Conservation (phyloP, 140 eudicot species). For the Cichorium intybus region DNA sequence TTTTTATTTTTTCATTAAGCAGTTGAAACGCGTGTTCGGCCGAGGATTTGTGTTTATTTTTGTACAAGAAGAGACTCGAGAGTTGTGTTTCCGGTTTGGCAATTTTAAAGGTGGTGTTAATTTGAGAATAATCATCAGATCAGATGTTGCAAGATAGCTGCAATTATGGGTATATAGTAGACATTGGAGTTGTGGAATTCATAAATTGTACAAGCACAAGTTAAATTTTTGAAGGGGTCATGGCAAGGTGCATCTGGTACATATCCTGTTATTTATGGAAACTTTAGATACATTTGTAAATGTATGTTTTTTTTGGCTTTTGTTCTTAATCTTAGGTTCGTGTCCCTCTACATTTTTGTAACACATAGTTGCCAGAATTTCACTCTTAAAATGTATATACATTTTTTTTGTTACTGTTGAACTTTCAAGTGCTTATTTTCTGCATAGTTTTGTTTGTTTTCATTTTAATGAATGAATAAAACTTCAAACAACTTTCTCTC, state of each 20-base stretch:
- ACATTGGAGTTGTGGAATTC: slow-evolving; percentile 13
- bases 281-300: slow-evolving; percentile 41
- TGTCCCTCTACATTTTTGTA: slow-evolving; percentile 39
- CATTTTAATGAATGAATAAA: too few relatives aligned
- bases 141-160: slow-evolving; percentile 16
- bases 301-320: slow-evolving; percentile 27
- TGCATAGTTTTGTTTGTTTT: neutral
- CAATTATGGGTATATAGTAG: slow-evolving; percentile 26
- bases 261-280: slow-evolving; percentile 32
- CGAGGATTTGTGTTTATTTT: slow-evolving; percentile 18
- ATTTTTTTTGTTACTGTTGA: slow-evolving; percentile 3
- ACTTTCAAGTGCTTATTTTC: neutral
- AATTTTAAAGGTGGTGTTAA: slow-evolving; percentile 9
- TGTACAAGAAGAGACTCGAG: slow-evolving; percentile 33
- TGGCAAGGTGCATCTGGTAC: slow-evolving; percentile 37
- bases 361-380: slow-evolving; percentile 32
- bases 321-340: slow-evolving; percentile 15
- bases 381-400: slow-evolving; percentile 37
- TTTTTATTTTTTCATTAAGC: neutral
- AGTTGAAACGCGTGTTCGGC: slow-evolving; percentile 21
- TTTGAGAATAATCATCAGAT: slow-evolving; percentile 17
- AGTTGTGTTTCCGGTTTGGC: slow-evolving; percentile 19
- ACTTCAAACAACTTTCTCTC: too few relatives aligned
- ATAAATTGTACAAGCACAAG: slow-evolving; percentile 16
- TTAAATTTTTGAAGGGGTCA: slow-evolving; percentile 15